Evolutionary conservation across 2,329 filamentous ascomycete genomes (phyloP).

Genomic region (Sporothrix inflata): DNA sequence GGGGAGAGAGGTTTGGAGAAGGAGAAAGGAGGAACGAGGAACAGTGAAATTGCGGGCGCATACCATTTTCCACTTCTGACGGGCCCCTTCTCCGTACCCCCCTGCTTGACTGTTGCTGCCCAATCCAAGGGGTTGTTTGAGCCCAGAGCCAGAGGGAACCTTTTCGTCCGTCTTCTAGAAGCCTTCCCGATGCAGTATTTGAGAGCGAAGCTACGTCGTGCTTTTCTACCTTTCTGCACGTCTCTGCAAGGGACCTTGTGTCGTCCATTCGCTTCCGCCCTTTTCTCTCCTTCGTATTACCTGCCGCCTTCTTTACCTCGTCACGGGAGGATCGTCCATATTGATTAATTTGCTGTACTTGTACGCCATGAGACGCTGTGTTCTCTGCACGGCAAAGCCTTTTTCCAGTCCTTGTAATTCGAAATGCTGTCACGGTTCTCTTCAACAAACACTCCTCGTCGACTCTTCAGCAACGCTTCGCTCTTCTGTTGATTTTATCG

Average conservation of each 20-base stretch:
- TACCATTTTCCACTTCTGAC: conserved; percentile 11
- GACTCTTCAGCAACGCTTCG: background rate
- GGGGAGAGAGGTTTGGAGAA: background rate
- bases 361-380: background rate
- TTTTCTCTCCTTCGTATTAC: background rate
- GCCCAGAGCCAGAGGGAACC: background rate
- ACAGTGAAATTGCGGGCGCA: background rate
- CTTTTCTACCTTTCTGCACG: background rate
- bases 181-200: conserved; percentile 22
- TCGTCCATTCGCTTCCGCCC: background rate
- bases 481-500: background rate
- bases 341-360: background rate
- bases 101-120: background rate
- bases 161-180: conserved; percentile 22
- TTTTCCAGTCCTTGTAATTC: background rate
- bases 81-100: background rate
- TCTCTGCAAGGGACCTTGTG: conserved; percentile 7
- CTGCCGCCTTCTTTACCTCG: background rate
- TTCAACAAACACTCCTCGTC: background rate
- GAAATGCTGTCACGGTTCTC: background rate
- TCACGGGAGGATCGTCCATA: too few relatives aligned
- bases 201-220: background rate
- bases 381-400: background rate
- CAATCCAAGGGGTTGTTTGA: conserved; percentile 18
- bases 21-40: too few relatives aligned